Evolutionary conservation across 805 yeast species (phyloP).

Genomic region (Debaryomyces prosopidis): DNA sequence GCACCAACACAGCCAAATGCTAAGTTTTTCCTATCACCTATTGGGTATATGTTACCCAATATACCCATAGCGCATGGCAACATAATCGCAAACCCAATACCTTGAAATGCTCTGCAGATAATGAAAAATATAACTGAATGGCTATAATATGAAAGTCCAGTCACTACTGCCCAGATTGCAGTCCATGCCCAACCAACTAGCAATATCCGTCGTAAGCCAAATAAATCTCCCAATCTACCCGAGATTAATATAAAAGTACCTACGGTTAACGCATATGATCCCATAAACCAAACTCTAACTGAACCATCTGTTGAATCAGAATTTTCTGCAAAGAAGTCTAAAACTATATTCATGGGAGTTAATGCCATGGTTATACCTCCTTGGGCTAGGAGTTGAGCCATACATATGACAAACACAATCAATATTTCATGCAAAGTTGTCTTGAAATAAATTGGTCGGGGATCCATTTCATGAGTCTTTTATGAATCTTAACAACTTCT

Average conservation of each 20-base stretch:
- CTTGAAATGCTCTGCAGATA: conserved; percentile 61
- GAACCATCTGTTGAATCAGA: conserved; percentile 10
- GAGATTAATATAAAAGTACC: conserved; percentile 71
- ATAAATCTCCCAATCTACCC: conserved; percentile 72
- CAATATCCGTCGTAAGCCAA: conserved; percentile 59
- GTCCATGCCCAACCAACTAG: conserved; percentile 57
- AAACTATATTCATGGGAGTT: conserved; percentile 36
- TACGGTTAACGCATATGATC: conserved; percentile 67
- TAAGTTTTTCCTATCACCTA: conserved; percentile 50
- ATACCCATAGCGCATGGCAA: conserved; percentile 64
- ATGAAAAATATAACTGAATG: conserved; percentile 50
- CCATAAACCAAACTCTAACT: conserved; percentile 63
- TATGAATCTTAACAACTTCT: too few relatives aligned
- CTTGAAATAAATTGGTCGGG: conserved; percentile 17
- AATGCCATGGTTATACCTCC: conserved; percentile 39
- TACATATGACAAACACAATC: conserved; percentile 20
- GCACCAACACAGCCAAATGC: conserved; percentile 61
- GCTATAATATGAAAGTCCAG: conserved; percentile 58
- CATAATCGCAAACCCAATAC: conserved; percentile 60
- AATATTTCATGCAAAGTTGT: conserved; percentile 24
- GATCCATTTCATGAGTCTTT: not conserved
- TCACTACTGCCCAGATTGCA: conserved; percentile 56
- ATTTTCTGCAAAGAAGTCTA: conserved; percentile 21
- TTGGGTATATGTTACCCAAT: conserved; percentile 42
- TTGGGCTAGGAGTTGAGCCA: conserved; percentile 40